phyloP scores from a whole-genome alignment of 106 monocot species.

The Allium cepa region DNA sequence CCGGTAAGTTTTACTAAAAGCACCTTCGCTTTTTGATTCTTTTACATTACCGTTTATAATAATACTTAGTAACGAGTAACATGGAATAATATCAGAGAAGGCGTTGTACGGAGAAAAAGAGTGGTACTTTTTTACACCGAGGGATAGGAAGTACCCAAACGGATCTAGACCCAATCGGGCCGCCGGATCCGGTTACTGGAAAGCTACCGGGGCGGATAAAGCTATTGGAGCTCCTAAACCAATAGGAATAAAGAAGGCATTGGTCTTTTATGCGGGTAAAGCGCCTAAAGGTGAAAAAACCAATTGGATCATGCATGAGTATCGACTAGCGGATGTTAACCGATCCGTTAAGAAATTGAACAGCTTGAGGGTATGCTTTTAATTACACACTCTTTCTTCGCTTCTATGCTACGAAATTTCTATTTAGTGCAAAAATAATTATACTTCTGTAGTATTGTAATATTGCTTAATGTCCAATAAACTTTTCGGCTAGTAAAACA shows the following conservation, averaged over 20 bases:
- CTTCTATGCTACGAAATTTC: neutral
- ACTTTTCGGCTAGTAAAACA: too few species aligned
- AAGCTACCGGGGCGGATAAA: slow-evolving; percentile 87
- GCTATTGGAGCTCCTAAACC: slow-evolving; percentile 58
- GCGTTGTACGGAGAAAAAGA: slow-evolving; percentile 48
- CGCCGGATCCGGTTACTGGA: slow-evolving; percentile 87
- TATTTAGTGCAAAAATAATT: neutral
- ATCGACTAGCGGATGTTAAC: slow-evolving; percentile 69
- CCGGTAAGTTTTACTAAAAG: slow-evolving; percentile 23
- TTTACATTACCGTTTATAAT: neutral
- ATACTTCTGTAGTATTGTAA: neutral
- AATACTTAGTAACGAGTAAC: neutral
- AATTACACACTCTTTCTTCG: neutral
- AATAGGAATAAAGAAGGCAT: slow-evolving; percentile 74
- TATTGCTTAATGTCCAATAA: neutral
- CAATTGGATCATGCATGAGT: slow-evolving; percentile 97
- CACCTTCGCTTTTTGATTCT: neutral
- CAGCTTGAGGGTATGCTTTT: slow-evolving; percentile 41
- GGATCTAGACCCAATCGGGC: slow-evolving; percentile 55
- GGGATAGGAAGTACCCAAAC: slow-evolving; percentile 33
- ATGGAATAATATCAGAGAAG: slow-evolving; percentile 15
- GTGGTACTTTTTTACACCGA: slow-evolving; percentile 61
- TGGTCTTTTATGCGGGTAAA: slow-evolving; percentile 81
- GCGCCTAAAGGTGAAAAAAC: slow-evolving; percentile 81
- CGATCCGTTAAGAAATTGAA: slow-evolving; percentile 47